Evolutionary conservation across 2,329 filamentous ascomycete species (phyloP), one percentile per base, ranked within the genome.

Genomic region (Grosmannia clavigera): DNA sequence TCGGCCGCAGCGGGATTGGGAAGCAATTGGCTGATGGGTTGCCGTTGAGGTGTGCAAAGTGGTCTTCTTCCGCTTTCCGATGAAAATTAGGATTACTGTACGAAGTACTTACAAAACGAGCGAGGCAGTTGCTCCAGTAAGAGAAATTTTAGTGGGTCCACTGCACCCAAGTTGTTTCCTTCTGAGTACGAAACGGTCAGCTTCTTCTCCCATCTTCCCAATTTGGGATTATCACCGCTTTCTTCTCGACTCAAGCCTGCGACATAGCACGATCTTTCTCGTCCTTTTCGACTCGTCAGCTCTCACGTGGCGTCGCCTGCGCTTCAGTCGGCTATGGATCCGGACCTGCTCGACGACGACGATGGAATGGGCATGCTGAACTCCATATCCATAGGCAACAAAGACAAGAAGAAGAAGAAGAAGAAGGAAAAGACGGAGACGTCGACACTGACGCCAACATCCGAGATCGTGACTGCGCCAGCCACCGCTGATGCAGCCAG

Each of bases 361-460:
- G 43, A 51, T 50, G 55, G 40, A 43, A 57, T 57, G 40, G 55
- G 55, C 27, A 33, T 57, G 7, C 27, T 57, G 27, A 57, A 57
- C 19, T 33, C 55, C 9, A 35, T 58, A 10, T 38, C 56, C 40
- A 33, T 58, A 5, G 46, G 31, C 31, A 58, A 51, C 11, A 51
- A 58, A 29, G 22, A 58, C 19, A 58, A 58, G 43, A 58, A 51
- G n/a, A 58, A 58, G 29, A 50, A 48, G 29, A 51, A 58, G 31
- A 58, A 27, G 12, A 52, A 51, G 56, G 31, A 57, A 9, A 48
- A 48, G 55, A 12, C 19, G 4, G 14, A 19, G 11, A 19, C 12
- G 3, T 22, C 40, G 5, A 48, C 55, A 7, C 6, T n/a, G 3
- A 58, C n/a, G 19, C 56, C 29, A 5, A 27, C 46, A 27, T 25